Evolutionary conservation across 2,329 filamentous ascomycete species (phyloP).

Genomic region (Orbilia quercus): DNA sequence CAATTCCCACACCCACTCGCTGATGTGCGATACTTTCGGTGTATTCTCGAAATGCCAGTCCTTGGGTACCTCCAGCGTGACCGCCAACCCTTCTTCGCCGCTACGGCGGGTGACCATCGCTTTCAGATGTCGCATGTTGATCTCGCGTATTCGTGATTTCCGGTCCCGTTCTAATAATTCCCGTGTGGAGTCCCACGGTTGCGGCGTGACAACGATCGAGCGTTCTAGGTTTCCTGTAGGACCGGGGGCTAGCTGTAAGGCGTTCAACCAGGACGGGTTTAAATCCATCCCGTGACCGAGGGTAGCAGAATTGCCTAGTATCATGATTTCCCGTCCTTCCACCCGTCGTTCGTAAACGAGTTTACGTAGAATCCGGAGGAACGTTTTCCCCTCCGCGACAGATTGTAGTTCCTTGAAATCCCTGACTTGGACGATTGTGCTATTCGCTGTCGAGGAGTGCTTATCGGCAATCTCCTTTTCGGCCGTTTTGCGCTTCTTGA

Average conservation of each 20-base stretch:
- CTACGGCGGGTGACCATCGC: slow-evolving; percentile 70
- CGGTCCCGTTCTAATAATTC: slow-evolving; percentile 66
- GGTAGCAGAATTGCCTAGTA: slow-evolving; percentile 79
- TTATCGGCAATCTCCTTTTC: slow-evolving; percentile 15
- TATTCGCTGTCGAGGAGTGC: slow-evolving; percentile 39
- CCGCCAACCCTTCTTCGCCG: slow-evolving; percentile 61
- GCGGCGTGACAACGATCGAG: slow-evolving; percentile 69
- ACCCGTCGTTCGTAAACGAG: slow-evolving; percentile 78
- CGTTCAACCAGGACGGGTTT: slow-evolving; percentile 65
- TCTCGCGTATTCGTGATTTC: slow-evolving; percentile 66
- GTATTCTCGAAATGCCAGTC: slow-evolving; percentile 61
- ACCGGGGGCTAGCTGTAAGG: slow-evolving; percentile 65
- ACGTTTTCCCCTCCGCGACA: slow-evolving; percentile 74
- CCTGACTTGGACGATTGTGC: slow-evolving; percentile 76
- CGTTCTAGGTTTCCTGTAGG: slow-evolving; percentile 62
- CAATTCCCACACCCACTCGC: slow-evolving; percentile 70
- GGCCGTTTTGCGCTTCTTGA: slow-evolving; percentile 38
- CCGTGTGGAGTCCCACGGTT: slow-evolving; percentile 63
- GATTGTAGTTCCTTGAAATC: slow-evolving; percentile 82
- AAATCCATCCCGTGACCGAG: slow-evolving; percentile 60
- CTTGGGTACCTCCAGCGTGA: slow-evolving; percentile 60
- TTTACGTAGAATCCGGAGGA: slow-evolving; percentile 77
- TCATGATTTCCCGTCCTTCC: slow-evolving; percentile 76
- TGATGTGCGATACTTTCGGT: slow-evolving; percentile 56
- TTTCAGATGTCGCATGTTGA: slow-evolving; percentile 74